Evolutionary conservation across 2,329 filamentous ascomycete species (phyloP), one percentile per base, ranked within the genome.

Genomic region (Aspergillus carbonarius): DNA sequence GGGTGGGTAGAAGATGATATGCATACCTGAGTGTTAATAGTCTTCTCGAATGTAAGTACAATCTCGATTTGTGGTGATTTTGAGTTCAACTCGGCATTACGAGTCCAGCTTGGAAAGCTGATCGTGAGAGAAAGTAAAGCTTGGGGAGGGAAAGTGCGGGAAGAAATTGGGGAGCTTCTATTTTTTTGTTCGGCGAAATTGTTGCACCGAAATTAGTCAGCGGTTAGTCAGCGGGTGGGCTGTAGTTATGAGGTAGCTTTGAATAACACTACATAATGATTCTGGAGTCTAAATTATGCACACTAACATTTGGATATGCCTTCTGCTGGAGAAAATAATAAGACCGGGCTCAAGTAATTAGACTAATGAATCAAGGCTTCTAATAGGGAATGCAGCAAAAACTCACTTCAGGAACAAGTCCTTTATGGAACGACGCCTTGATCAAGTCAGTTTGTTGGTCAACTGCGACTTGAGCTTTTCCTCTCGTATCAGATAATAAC

Each of bases 131-230:
- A 25, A 20, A n/a, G 40, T 47, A 15, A 23, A 15, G 46, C 18
- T 20, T 13, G 12, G 17, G 17, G 8, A 39, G 12, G 15, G 18
- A 44, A 60, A 54, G 55, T 39, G 18, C 30, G 18, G n/a, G 18
- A 53, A 52, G 57, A 57, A 56, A 47, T 50, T 32, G 52, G 44
- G 48, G 40, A 51, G 47, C 51, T 49, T n/a, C n/a, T n/a, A 30
- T 37, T 37, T 40, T 46, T 51, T 4, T 54, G 13, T 15, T 49
- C 49, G 54, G 58, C 27, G 27, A 42, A 44, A 47, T 46, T 17
- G 42, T 37, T 50, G 54, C 42, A 37, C 55, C 55, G 54, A 20
- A 15, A n/a, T 61, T 46, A 61, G 52, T 61, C 59, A 61, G n/a
- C 3, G 5, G 0, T 52, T 51, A 51, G 44, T 58, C 50, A 58